Base-by-base conservation (phyloP, 148 eudicot genomes). In the Arbutus unedo region DNA sequence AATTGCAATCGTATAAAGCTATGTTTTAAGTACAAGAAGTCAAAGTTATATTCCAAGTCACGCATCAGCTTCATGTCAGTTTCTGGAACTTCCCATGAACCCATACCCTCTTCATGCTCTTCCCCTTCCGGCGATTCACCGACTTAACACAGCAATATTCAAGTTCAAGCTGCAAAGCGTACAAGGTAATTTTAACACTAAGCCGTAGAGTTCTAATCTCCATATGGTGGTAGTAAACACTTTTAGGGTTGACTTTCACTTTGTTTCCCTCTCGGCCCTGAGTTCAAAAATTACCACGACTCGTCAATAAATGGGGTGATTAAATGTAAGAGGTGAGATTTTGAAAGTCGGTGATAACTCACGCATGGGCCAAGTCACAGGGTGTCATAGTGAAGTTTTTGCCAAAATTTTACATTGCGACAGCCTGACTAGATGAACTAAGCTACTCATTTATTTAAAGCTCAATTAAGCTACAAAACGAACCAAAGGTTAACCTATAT, bases 81-180 rank as follows among this genome's bases (percentile, higher is more conserved):
- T 96, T 96, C 85, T 88, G 95, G 80, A 96, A 96, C 89, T 96
- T 94, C 59, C 94, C 99, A 31, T 94, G 98, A 81, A 96, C 93
- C 97, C 97, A 96, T 60, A 94, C 98, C 89, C 99, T 91, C 68
- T 78, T 81, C 98, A 96, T 92, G 85, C 85, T 87, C 87, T 96
- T 96, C 25, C 90, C 91, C 18, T 89, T 94, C 79, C 82, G 89
- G 2, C 94, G 94, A 90, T 96, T 94, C 43, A 91, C 90, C 0
- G 98, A 92, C 84, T 88, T 94, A 18, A 96, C 87, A 71, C 98
- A 94, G 77, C 99, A 96, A 85, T 94, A 96, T 53, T 96, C 98
- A 75, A 96, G 92, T 91, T 96, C 99, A 55, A 91, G 80, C 99
- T 96, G 91, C 91, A 90, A 43, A 77, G 19, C 16, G 13, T 64